These are phyloP conservation scores for Macroventuria anomochaeta DNA, from an alignment of 2,329 filamentous ascomycete species.

Conservation along the genomic window DNA sequence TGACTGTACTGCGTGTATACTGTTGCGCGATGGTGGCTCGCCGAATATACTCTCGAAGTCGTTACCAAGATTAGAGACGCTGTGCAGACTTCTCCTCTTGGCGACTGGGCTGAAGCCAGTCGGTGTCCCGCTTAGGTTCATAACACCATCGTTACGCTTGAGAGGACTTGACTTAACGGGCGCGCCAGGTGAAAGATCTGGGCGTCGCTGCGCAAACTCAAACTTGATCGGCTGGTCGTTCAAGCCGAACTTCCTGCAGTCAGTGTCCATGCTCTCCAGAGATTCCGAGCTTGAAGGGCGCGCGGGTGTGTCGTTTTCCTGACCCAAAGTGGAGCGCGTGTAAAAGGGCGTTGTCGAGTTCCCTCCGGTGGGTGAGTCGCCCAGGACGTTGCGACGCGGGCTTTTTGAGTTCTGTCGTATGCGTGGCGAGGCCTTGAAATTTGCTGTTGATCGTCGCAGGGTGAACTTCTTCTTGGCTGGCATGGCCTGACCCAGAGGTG, in stretches of 20 bases:
- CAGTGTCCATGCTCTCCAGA: conserved; percentile 37
- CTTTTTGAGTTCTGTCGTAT: conserved; percentile 76
- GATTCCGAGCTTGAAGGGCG: conserved; percentile 39
- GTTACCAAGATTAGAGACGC: conserved; percentile 65
- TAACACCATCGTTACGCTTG: conserved; percentile 88
- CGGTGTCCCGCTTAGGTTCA: conserved; percentile 78
- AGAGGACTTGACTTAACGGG: conserved; percentile 76
- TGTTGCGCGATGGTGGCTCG: conserved; percentile 42
- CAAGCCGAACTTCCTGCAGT: conserved; percentile 50
- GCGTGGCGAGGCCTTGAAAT: conserved; percentile 64
- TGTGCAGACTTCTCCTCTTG: conserved; percentile 87
- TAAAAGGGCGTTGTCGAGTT: conserved; percentile 68
- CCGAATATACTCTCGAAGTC: conserved; percentile 79
- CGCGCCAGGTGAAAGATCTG: conserved; percentile 45
- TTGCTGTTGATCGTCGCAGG: conserved; percentile 53
- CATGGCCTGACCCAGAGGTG: conserved; percentile 62
- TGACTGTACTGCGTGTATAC: conserved; percentile 8
- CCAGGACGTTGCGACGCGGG: conserved; percentile 73
- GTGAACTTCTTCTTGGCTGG: conserved; percentile 66
- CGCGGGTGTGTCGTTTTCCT: conserved; percentile 51
- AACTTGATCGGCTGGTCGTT: conserved; percentile 57
- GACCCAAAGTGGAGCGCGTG: conserved; percentile 55
- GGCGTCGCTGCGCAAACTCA: conserved; percentile 49
- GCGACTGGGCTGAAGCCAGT: conserved; percentile 84
- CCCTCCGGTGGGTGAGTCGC: conserved; percentile 71